Conservation (phyloP, 352 stramenopile genomes). For the Chrysophaeum taylorii region DNA sequence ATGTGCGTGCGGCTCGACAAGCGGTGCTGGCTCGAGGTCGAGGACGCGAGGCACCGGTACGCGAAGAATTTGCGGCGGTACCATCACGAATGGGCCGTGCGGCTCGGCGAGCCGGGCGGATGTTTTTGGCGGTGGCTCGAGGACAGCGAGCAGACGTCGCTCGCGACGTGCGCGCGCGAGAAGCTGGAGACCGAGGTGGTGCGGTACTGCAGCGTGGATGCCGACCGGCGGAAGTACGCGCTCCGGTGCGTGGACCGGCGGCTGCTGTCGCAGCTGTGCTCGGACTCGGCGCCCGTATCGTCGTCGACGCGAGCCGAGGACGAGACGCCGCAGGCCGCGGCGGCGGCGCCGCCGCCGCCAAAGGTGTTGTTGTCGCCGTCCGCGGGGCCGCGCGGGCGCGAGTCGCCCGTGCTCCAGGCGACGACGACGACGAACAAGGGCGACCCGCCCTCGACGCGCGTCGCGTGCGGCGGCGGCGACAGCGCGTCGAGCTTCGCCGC, state of each 20-base stretch:
- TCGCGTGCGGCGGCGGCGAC: not conserved
- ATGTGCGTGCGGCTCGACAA: constrained; percentile 10
- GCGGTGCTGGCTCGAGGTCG: constrained; percentile 9
- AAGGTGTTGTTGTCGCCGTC: no score
- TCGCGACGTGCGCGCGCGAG: constrained; percentile 66
- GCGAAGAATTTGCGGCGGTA: constrained; percentile 90
- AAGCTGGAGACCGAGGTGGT: constrained; percentile 87
- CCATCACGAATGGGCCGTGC: constrained; percentile 87
- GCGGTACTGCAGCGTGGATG: constrained; percentile 76
- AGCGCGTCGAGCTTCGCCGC: constrained; percentile 6
- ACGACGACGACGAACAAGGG: not conserved
- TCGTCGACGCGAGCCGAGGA: no score
- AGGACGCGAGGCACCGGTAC: constrained; percentile 54
- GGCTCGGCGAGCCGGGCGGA: constrained; percentile 45
- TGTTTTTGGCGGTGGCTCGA: constrained; percentile 54
- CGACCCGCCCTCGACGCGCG: not conserved
- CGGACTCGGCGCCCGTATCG: no score
- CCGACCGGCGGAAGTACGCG: constrained; percentile 73
- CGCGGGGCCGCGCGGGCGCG: no score
- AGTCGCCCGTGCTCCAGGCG: no score
- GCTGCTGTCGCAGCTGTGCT: no score
- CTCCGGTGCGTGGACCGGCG: constrained; percentile 28
- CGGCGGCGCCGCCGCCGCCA: no score
- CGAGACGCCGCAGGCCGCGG: no score
- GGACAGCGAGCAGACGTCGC: constrained; percentile 35